Conservation (phyloP, 2,329 filamentous ascomycete genomes). For the Sclerotinia borealis region DNA sequence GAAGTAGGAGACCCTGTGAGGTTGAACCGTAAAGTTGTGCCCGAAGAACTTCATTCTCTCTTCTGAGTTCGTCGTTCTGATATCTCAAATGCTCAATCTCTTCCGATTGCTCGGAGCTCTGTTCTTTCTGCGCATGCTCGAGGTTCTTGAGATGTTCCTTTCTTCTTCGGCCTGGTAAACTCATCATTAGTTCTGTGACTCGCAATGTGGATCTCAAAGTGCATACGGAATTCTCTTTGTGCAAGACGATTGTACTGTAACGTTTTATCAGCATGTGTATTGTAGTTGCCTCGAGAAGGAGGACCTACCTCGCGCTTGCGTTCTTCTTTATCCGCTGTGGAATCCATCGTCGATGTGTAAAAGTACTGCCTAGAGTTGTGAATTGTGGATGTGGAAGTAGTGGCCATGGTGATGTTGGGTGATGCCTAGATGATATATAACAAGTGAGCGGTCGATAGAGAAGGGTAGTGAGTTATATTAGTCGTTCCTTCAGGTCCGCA, state of each 20-base stretch:
- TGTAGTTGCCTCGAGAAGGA: not conserved
- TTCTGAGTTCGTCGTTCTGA: constrained; percentile 36
- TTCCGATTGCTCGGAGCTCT: constrained; percentile 35
- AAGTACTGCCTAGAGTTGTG: constrained; percentile 24
- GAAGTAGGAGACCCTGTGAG: constrained; percentile 25
- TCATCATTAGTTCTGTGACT: constrained; percentile 15
- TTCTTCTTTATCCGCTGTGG: constrained; percentile 31
- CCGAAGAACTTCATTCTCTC: constrained; percentile 37
- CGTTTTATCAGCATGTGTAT: not conserved
- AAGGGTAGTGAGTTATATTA: constrained; percentile 12
- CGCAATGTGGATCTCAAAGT: not conserved
- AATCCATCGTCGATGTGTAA: constrained; percentile 28
- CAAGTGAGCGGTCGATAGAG: not conserved
- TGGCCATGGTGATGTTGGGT: constrained; percentile 19
- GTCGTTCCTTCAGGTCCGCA: constrained; percentile 10
- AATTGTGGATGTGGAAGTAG: constrained; percentile 18
- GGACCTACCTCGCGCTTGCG: constrained; percentile 32
- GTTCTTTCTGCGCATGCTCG: constrained; percentile 38
- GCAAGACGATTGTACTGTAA: constrained; percentile 38
- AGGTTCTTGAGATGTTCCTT: constrained; percentile 41
- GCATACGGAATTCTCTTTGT: constrained; percentile 40
- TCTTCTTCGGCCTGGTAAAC: constrained; percentile 35
- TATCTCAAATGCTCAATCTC: constrained; percentile 37
- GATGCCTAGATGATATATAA: constrained; percentile 11
- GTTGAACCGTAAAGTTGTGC: constrained; percentile 34